phyloP scores from a whole-genome alignment of 2,329 filamentous ascomycete genomes.

The Magnaporthiopsis poae region DNA sequence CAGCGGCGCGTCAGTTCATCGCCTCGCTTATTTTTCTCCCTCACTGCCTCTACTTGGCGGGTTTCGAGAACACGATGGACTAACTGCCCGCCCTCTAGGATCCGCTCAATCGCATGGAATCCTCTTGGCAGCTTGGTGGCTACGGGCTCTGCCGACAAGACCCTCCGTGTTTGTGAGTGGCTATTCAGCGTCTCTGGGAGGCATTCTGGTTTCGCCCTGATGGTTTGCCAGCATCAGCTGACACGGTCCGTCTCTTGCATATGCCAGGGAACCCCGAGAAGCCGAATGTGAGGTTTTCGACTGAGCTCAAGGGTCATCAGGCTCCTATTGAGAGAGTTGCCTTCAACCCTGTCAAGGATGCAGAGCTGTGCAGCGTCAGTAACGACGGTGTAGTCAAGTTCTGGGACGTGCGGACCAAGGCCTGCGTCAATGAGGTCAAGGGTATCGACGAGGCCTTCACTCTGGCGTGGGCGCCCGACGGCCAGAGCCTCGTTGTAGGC shows the following conservation, averaged over 20 bases:
- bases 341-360: conserved; percentile 68
- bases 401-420: conserved; percentile 70
- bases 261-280: conserved; percentile 62
- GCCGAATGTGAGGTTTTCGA: conserved; percentile 62
- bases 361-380: conserved; percentile 65
- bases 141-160: conserved; percentile 63
- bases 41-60: neutral
- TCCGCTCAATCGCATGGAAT: conserved; percentile 81
- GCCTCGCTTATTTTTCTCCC: conserved; percentile 10
- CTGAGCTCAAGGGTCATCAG: conserved; percentile 60
- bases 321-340: conserved; percentile 63
- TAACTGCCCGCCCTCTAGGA: conserved; percentile 30
- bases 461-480: conserved; percentile 64
- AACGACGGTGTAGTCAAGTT: conserved; percentile 65
- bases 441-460: conserved; percentile 59
- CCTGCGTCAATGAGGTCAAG: conserved; percentile 59
- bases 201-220: neutral
- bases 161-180: conserved; percentile 59
- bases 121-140: conserved; percentile 74
- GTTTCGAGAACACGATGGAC: neutral
- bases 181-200: neutral
- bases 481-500: conserved; percentile 59
- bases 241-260: neutral
- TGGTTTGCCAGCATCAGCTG: neutral
- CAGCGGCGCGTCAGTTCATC: neutral